phyloP scores from a whole-genome alignment of 2,329 filamentous ascomycete species.

The Aspergillus aculeatus region DNA sequence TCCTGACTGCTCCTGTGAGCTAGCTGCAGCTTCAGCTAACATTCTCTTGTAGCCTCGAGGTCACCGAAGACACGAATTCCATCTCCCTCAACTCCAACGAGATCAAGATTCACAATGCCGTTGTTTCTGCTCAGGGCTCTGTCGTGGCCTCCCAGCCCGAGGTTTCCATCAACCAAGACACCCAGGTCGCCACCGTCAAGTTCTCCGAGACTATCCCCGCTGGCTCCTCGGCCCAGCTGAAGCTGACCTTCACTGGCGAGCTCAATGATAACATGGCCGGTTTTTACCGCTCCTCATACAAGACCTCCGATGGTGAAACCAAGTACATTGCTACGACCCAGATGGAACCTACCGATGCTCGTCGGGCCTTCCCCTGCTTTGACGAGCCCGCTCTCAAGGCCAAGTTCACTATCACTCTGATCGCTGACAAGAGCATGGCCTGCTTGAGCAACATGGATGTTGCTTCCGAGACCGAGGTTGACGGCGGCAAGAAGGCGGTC shows the following conservation, averaged over 20 bases:
- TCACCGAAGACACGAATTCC: constrained; percentile 77
- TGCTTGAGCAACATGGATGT: constrained; percentile 98
- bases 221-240: constrained; percentile 73
- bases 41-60: constrained; percentile 61
- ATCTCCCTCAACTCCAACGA: constrained; percentile 87
- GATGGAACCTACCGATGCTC: constrained; percentile 94
- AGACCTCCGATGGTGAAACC: constrained; percentile 72
- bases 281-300: constrained; percentile 95
- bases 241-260: constrained; percentile 73
- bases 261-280: constrained; percentile 96
- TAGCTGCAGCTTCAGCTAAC: constrained; percentile 7
- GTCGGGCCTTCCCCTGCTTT: constrained; percentile 92
- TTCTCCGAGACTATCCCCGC: constrained; percentile 72
- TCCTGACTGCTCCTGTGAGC: neutral
- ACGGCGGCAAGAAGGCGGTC: constrained; percentile 74
- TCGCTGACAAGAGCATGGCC: constrained; percentile 86
- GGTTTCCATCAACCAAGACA: constrained; percentile 72
- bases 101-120: constrained; percentile 74
- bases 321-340: constrained; percentile 87
- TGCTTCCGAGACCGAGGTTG: constrained; percentile 71
- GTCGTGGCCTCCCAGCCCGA: constrained; percentile 62
- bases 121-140: constrained; percentile 60
- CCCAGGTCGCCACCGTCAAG: constrained; percentile 77
- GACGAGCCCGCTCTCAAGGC: constrained; percentile 95
- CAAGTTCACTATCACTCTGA: constrained; percentile 83